These are phyloP conservation scores for Fusarium ambrosium DNA, from an alignment of 2,329 filamentous ascomycete genomes.

Conservation along the genomic window DNA sequence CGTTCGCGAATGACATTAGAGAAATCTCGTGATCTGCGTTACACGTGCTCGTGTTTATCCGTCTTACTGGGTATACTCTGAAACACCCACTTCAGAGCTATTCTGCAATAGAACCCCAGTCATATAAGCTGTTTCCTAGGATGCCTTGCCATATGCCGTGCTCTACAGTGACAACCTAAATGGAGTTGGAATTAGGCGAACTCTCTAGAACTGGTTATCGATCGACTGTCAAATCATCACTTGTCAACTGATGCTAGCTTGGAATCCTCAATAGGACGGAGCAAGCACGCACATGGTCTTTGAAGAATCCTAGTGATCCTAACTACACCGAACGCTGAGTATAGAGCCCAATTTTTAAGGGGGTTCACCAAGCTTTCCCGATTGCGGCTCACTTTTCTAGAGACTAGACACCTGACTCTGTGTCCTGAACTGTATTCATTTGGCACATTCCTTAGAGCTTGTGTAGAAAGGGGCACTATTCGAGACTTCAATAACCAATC, in stretches of 20 bases:
- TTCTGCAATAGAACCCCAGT: not conserved
- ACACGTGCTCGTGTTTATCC: not conserved
- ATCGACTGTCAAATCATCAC: not conserved
- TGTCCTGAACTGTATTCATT: not conserved
- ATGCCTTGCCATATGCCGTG: not conserved
- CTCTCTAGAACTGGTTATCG: not conserved
- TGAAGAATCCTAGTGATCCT: not conserved
- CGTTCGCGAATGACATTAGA: too few species aligned
- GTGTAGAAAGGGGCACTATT: not conserved
- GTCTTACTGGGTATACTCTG: not conserved
- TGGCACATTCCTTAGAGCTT: not conserved
- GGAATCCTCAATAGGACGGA: not conserved
- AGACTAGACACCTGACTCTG: not conserved
- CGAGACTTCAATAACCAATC: not conserved
- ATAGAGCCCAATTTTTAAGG: fast-evolving
- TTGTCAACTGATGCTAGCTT: not conserved
- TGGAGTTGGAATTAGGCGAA: not conserved
- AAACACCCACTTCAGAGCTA: not conserved
- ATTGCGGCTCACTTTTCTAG: not conserved
- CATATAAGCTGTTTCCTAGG: not conserved
- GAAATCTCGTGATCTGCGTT: not conserved
- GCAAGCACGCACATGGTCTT: not conserved
- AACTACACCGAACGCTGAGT: not conserved
- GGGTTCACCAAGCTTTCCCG: fast-evolving
- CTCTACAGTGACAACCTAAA: not conserved